These are phyloP conservation scores for Cardamine occulta DNA, from an alignment of 345 rosid genomes.

Conservation along the genomic window DNA sequence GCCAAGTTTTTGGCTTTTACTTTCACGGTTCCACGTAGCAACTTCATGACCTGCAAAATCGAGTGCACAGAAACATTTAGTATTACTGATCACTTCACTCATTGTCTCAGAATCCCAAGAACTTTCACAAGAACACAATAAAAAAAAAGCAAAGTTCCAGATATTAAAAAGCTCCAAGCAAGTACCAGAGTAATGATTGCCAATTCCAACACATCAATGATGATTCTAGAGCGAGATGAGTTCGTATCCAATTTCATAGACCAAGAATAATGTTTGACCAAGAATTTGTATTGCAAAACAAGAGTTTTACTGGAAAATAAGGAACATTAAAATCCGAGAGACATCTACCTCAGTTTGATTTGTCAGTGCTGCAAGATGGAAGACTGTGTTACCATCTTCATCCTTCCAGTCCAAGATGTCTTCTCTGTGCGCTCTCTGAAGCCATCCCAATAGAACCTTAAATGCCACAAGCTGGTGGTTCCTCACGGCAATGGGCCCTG, in stretches of 20 bases:
- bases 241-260: too few species aligned
- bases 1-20: conserved; percentile 39
- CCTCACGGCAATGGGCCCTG: conserved; percentile 41
- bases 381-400: conserved; percentile 48
- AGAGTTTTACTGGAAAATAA: too few species aligned
- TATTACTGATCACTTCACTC: neutral
- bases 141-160: neutral
- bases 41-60: conserved; percentile 34
- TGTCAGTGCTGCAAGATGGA: conserved; percentile 37
- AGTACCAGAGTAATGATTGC: neutral
- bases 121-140: neutral
- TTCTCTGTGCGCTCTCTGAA: conserved; percentile 26
- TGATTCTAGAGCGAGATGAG: too few species aligned
- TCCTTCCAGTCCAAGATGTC: conserved; percentile 47
- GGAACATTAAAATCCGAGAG: neutral
- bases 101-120: neutral
- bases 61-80: neutral
- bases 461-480: conserved; percentile 1
- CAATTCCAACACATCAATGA: too few species aligned
- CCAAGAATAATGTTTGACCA: too few species aligned
- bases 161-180: neutral
- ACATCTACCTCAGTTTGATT: conserved; percentile 40
- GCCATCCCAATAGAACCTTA: conserved; percentile 45
- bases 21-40: conserved; percentile 25
- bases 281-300: too few species aligned